Conservation (phyloP, 345 rosid species). For the Citrus trifoliata region DNA sequence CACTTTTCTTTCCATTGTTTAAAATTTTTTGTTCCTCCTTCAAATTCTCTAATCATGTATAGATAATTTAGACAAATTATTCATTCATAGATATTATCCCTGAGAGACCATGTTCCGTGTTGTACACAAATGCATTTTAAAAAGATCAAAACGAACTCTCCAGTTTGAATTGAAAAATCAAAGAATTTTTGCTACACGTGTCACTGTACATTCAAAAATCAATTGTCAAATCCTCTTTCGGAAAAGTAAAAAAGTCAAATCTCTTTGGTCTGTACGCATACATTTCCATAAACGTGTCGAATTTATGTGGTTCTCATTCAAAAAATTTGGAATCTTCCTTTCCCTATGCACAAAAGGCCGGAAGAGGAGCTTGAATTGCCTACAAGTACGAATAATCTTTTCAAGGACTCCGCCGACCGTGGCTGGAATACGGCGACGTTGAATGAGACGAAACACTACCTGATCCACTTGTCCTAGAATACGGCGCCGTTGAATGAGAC, state of each 20-base stretch:
- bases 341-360: slow-evolving; percentile 3
- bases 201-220: too few relatives aligned
- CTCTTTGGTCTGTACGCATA: background rate
- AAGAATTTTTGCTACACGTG: background rate
- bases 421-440: slow-evolving; percentile 14
- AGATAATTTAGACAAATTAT: background rate
- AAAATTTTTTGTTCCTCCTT: background rate
- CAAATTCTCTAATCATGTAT: background rate
- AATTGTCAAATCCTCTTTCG: too few relatives aligned
- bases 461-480: slow-evolving; percentile 17
- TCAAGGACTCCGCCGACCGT: slow-evolving; percentile 8
- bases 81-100: background rate
- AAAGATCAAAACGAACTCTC: too few relatives aligned
- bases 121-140: background rate
- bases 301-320: background rate
- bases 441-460: slow-evolving; percentile 35
- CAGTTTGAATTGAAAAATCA: background rate
- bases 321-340: background rate
- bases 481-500: slow-evolving; percentile 11
- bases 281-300: background rate
- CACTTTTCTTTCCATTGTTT: background rate
- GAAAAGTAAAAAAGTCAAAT: background rate
- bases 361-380: background rate
- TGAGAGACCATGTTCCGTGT: background rate
- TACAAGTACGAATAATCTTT: background rate